Conservation (phyloP, 1,139 yeast species). For the Lodderomyces pseudojiufengensis region DNA sequence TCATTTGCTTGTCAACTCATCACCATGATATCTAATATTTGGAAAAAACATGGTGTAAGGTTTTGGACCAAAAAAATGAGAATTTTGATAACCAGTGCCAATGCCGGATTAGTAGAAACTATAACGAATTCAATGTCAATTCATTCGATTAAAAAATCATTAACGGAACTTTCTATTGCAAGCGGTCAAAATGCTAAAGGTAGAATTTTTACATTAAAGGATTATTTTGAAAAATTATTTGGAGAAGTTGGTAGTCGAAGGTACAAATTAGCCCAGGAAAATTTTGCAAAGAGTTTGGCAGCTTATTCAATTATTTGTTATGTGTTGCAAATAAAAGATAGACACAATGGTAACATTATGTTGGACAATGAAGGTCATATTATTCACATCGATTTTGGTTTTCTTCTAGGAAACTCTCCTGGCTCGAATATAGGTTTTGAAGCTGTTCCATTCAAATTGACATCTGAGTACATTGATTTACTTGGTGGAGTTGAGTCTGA, state of each 20-base stretch:
- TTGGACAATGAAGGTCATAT: conserved; percentile 92
- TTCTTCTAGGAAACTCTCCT: conserved; percentile 86
- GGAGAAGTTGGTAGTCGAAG: conserved; percentile 54
- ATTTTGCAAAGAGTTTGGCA: conserved; percentile 81
- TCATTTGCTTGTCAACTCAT: conserved; percentile 96
- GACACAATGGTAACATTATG: conserved; percentile 96
- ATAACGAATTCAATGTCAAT: conserved; percentile 90
- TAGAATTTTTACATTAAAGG: conserved; percentile 64
- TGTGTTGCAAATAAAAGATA: conserved; percentile 83
- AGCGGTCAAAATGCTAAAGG: conserved; percentile 68
- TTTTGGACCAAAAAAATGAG: conserved; percentile 95
- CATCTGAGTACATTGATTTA: conserved; percentile 81
- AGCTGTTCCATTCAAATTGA: conserved; percentile 92
- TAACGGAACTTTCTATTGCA: conserved; percentile 69
- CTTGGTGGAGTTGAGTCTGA: conserved; percentile 73
- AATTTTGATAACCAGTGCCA: conserved; percentile 84
- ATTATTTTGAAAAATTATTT: conserved; percentile 71
- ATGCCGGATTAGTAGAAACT: conserved; percentile 90
- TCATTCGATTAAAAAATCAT: conserved; percentile 88
- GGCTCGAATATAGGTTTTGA: conserved; percentile 90
- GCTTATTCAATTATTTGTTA: conserved; percentile 88
- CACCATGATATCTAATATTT: conserved; percentile 76
- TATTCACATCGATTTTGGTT: conserved; percentile 94
- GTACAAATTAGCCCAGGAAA: conserved; percentile 71
- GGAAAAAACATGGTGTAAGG: conserved; percentile 64